phyloP scores from a whole-genome alignment of 1,139 yeast genomes.

The Protomyces macrosporus region DNA sequence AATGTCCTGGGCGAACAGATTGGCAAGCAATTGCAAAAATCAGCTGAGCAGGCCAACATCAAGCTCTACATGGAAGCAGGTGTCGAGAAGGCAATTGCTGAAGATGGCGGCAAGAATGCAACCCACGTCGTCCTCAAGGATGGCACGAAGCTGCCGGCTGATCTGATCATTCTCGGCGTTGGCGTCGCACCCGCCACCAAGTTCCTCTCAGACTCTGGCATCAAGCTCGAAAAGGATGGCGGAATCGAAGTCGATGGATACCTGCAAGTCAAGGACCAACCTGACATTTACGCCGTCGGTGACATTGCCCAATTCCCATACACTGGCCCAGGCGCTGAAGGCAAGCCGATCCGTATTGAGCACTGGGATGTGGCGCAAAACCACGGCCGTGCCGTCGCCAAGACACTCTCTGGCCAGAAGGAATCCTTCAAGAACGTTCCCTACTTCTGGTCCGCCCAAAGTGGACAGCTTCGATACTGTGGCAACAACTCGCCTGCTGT shows the following conservation, averaged over 20 bases:
- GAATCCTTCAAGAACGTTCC: slow-evolving; percentile 27
- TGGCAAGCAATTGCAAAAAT: slow-evolving; percentile 21
- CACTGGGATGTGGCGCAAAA: slow-evolving; percentile 30
- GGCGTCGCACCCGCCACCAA: slow-evolving; percentile 29
- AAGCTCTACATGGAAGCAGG: slow-evolving; percentile 27
- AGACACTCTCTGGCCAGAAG: slow-evolving; percentile 23
- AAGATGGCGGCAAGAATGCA: slow-evolving; percentile 12
- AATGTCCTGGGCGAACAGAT: slow-evolving; percentile 26
- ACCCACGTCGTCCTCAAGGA: slow-evolving; percentile 27
- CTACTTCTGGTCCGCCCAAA: slow-evolving; percentile 30
- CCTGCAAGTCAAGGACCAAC: slow-evolving; percentile 26
- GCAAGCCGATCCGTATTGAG: slow-evolving; percentile 27
- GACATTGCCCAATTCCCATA: slow-evolving; percentile 30
- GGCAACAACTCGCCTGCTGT: slow-evolving; percentile 27
- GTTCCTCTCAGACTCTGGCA: slow-evolving; percentile 21
- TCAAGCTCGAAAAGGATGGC: slow-evolving; percentile 28
- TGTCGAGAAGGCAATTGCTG: slow-evolving; percentile 26
- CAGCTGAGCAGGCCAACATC: slow-evolving; percentile 26
- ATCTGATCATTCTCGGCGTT: slow-evolving; percentile 28
- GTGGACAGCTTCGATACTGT: slow-evolving; percentile 29
- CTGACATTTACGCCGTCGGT: slow-evolving; percentile 29
- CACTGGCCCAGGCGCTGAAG: slow-evolving; percentile 27
- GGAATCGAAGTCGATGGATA: slow-evolving; percentile 27
- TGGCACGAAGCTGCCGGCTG: slow-evolving; percentile 27
- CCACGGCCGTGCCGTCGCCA: slow-evolving; percentile 28